These are phyloP conservation scores for Butyriboletus appendiculatus DNA, from an alignment of 1,284 basidiomycete genomes.

Conservation along the genomic window DNA sequence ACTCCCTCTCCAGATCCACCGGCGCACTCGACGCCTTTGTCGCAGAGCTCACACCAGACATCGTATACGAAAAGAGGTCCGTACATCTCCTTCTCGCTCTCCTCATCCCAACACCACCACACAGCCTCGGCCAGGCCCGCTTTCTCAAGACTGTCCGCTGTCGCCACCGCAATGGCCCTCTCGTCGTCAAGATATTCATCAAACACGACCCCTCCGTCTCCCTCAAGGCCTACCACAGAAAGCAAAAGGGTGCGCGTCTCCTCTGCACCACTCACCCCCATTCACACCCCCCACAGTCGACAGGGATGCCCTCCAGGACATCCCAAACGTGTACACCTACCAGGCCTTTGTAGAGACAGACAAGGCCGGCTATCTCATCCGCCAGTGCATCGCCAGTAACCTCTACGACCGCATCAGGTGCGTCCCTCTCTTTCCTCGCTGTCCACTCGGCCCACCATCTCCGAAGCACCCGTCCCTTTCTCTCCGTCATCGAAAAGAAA, in stretches of 20 bases:
- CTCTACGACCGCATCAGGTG: conserved; percentile 98
- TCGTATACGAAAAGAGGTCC: conserved; percentile 90
- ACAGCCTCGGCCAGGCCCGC: conserved; percentile 85
- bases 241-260: conserved; percentile 59
- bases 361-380: conserved; percentile 91
- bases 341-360: conserved; percentile 94
- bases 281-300: conserved; percentile 55
- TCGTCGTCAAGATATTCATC: conserved; percentile 82
- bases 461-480: conserved; percentile 90
- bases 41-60: conserved; percentile 81
- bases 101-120: background rate
- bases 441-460: background rate
- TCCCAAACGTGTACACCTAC: conserved; percentile 90
- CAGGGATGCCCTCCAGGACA: conserved; percentile 80
- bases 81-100: conserved; percentile 12
- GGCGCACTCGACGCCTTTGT: conserved; percentile 90
- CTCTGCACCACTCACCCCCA: accelerated
- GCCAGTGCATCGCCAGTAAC: conserved; percentile 95
- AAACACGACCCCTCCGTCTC: conserved; percentile 72
- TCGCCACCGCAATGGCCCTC: conserved; percentile 66
- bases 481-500: conserved; percentile 91
- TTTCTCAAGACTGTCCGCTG: conserved; percentile 93
- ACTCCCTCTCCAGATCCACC: conserved; percentile 65
- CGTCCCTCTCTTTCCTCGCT: conserved; percentile 23
- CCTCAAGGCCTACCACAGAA: conserved; percentile 59